Evolutionary conservation across 2,329 filamentous ascomycete genomes (phyloP).

Genomic region (Didymella glomerata): DNA sequence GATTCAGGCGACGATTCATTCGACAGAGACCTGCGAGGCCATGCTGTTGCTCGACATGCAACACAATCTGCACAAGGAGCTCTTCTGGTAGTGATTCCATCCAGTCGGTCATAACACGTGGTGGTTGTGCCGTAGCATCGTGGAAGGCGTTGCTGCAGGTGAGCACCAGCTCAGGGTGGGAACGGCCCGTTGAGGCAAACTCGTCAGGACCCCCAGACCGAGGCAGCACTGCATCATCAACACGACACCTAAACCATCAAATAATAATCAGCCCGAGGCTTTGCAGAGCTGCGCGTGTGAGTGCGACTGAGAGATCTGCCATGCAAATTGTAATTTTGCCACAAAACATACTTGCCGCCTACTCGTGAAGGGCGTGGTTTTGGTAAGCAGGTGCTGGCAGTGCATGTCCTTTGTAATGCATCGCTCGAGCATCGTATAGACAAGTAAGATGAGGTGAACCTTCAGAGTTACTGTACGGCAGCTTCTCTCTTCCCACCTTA

Average conservation of each 20-base stretch:
- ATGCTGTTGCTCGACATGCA: constrained; percentile 5
- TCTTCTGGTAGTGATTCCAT: constrained; percentile 16
- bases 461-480: not conserved
- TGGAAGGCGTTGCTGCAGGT: not conserved
- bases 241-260: not conserved
- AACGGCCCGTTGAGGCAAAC: not conserved
- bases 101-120: not conserved
- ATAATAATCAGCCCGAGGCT: not conserved
- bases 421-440: not conserved
- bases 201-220: not conserved
- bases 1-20: constrained; percentile 13
- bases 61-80: constrained; percentile 11
- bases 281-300: not conserved
- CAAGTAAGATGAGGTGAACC: not conserved
- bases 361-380: not conserved
- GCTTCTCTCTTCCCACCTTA: too few relatives aligned
- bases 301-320: not conserved
- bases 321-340: not conserved
- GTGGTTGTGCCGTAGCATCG: not conserved
- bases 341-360: not conserved
- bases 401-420: not conserved
- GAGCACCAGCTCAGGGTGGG: not conserved
- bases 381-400: not conserved
- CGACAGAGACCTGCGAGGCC: constrained; percentile 17
- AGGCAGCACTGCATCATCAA: not conserved